phyloP scores from a whole-genome alignment of 495 filamentous ascomycete species.

The Cenococcum geophilum region DNA sequence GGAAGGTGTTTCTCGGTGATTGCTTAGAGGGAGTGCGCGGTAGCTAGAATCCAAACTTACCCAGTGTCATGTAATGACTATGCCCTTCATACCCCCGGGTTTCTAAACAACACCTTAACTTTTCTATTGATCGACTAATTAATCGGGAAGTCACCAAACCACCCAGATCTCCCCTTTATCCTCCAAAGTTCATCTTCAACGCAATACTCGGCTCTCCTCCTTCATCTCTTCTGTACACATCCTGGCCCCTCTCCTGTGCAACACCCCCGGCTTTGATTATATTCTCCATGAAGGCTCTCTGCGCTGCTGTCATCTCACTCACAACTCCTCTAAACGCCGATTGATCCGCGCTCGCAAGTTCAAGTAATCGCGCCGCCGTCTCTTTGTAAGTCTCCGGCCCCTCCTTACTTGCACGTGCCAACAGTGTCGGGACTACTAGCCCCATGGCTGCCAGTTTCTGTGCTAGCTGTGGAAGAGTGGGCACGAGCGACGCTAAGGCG shows the following conservation, averaged over 20 bases:
- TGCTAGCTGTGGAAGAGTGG: slow-evolving; percentile 41
- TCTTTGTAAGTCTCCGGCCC: slow-evolving; percentile 53
- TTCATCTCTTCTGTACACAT: slow-evolving; percentile 46
- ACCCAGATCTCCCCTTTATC: not conserved
- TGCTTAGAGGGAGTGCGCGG: no score
- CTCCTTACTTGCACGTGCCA: slow-evolving; percentile 58
- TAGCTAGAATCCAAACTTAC: no score
- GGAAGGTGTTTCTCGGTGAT: no score
- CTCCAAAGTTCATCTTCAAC: slow-evolving; percentile 80
- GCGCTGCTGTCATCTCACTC: slow-evolving; percentile 58
- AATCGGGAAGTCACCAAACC: no score
- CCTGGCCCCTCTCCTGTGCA: slow-evolving; percentile 35
- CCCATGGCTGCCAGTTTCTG: slow-evolving; percentile 59
- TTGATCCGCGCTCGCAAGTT: slow-evolving; percentile 72
- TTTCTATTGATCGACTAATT: no score
- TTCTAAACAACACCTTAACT: no score
- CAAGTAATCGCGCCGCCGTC: slow-evolving; percentile 67
- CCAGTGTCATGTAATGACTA: no score
- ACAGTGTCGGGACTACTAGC: slow-evolving; percentile 71
- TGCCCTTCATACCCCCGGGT: no score
- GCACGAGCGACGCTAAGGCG: slow-evolving; percentile 63
- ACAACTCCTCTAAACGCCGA: slow-evolving; percentile 69
- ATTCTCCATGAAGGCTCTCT: slow-evolving; percentile 74
- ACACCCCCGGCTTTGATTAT: slow-evolving; percentile 58
- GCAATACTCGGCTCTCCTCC: slow-evolving; percentile 77